Percentiles rank a stretch among this genome's conserved stretches.
Conservation (phyloP, 2,329 filamentous ascomycete genomes). For the Fonsecaea erecta region DNA sequence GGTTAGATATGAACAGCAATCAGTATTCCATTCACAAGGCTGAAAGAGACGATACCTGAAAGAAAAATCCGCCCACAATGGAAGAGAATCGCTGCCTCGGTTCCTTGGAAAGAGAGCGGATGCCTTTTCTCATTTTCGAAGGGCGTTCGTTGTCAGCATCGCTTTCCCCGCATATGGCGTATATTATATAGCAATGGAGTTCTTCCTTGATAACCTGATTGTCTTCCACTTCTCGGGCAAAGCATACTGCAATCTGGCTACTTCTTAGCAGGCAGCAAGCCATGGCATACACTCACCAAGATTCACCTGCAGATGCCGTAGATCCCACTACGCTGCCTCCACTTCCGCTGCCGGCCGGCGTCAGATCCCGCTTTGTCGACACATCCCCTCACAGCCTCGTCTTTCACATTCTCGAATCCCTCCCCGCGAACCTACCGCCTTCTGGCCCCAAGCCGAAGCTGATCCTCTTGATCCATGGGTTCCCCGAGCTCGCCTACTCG, state of each 20-base stretch:
- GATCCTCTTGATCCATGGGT: conserved; percentile 52
- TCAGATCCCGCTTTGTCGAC: conserved; percentile 62
- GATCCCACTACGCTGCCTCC: conserved; percentile 45
- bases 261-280: not conserved
- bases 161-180: not conserved
- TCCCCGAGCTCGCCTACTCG: conserved; percentile 70
- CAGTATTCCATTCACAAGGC: not conserved
- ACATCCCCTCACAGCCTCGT: conserved; percentile 61
- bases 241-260: not conserved
- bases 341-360: conserved; percentile 59
- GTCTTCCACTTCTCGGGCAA: not conserved
- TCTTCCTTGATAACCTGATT: not conserved
- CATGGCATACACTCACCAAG: conserved; percentile 34
- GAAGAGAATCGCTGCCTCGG: not conserved
- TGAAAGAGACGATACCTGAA: not conserved
- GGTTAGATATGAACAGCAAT: not conserved
- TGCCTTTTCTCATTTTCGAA: not conserved
- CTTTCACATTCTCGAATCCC: conserved; percentile 55
- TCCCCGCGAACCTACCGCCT: conserved; percentile 21
- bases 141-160: not conserved
- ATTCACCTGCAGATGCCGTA: conserved; percentile 25
- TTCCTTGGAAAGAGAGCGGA: not conserved
- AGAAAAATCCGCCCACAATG: not conserved
- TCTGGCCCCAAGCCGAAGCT: conserved; percentile 31
- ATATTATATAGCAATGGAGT: not conserved